These are phyloP conservation scores for Daldinia concentrica DNA, from an alignment of 495 filamentous ascomycete genomes.

Conservation along the genomic window DNA sequence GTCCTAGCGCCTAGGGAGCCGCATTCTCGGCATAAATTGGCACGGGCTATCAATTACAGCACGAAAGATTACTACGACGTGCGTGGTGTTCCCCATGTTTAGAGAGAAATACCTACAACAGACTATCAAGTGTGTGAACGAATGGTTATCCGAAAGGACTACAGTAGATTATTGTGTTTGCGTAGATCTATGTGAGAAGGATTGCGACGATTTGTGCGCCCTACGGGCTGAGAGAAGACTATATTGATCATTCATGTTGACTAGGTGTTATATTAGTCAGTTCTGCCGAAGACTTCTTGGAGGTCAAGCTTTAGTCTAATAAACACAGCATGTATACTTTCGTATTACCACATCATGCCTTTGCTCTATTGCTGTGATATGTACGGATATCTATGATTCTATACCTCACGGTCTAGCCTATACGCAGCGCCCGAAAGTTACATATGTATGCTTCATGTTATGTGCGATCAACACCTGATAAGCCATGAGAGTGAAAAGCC, in stretches of 20 bases:
- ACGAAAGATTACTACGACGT: neutral
- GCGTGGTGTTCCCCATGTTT: neutral
- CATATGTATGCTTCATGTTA: neutral
- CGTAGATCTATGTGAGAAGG: neutral
- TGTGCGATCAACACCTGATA: neutral
- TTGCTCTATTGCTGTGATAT: neutral
- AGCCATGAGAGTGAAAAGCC: neutral
- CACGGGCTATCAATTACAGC: neutral
- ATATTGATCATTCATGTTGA: no score
- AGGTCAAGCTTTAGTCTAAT: neutral
- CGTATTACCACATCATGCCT: neutral
- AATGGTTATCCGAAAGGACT: neutral
- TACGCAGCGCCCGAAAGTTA: neutral
- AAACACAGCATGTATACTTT: neutral
- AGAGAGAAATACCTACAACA: neutral
- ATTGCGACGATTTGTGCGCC: neutral
- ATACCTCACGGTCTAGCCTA: neutral
- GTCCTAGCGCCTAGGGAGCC: no score
- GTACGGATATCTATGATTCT: neutral
- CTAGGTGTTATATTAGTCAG: neutral
- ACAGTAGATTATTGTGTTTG: neutral
- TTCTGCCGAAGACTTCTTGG: neutral
- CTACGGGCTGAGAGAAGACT: no score
- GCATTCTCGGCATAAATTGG: neutral
- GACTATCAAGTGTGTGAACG: neutral